Base-by-base conservation (phyloP, 306 rosid genomes). In the Trifolium repens region DNA sequence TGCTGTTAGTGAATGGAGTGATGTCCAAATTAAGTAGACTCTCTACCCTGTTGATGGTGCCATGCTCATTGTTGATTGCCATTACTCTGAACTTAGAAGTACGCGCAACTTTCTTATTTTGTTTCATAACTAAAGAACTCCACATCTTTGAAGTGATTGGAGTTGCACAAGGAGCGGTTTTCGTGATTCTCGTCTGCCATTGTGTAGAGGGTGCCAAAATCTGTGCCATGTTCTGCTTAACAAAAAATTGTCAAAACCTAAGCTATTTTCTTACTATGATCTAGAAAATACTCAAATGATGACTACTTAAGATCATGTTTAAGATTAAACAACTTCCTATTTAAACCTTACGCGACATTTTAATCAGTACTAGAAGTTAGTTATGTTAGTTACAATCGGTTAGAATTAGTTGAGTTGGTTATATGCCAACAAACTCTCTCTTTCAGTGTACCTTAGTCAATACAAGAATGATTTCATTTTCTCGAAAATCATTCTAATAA, bases 171-270 rank as follows among this genome's bases (percentile, higher is more conserved):
- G 76, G 70, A 27, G 91, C 75, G 79, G 72, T 59, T 82, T 83
- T 91, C n/a, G 91, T 66, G 74, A 90, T 65, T 69, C 91, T 78
- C 89, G 82, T 86, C 82, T 85, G 91, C 96, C 94, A 90, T 86
- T 92, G 99, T 5, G 92, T 84, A 8, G 93, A 80, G 30, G 98
- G 99, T 43, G 99, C 97, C 91, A 92, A 87, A 89, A 96, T 96
- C 82, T 96, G 98, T 35, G 98, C 99, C 99, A 96, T 96, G 72
- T 85, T 83, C 84, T 82, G 84, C 80, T 79, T 73, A 55, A 55
- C 61, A 9, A 55, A 22, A 65, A 42, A 54, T 39, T 72, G 7
- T 27, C 40, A 55, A 71, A 76, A 68, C 61, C 52, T 47, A 42
- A 49, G 69, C 44, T 65, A 57, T 71, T 65, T 34, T 72, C 42